Evolutionary conservation across 2,329 filamentous ascomycete species (phyloP), one percentile per base, ranked within the genome.

Genomic region (Apiospora arundinis): DNA sequence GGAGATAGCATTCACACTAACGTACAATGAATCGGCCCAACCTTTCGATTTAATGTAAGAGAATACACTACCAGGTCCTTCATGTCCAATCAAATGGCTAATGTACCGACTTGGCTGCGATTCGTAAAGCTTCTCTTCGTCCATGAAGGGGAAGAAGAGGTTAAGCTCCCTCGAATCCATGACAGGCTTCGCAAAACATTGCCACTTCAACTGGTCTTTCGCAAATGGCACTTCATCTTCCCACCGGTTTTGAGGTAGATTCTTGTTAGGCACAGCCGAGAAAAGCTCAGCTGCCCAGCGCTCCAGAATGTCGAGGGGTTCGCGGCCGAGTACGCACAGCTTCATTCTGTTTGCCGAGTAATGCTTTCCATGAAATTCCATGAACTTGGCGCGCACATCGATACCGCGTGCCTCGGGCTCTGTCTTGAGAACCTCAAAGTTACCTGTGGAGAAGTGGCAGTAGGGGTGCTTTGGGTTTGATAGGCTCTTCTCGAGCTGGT

Each of bases 271-370:
- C 23, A 97, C 90, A 70, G 88, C 89, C 0, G 93, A 91, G 80
- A 97, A 98, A 72, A 97, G 85, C 76, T 97, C 93, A 3, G 90
- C 88, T 0, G 93, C 93, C 95, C 95, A 98, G 70, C 88, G 85
- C 81, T 98, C 92, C 70, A 97, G 85, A 23, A 94, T 89, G 76
- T 97, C 94, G 72, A 98, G 85, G 7, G 90, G 86, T 80, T 98
- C 95, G 68, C 92, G 89, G 0, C 95, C 95, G 28, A 98, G 83
- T 5, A 97, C 91, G 48, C 95, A 94, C 68, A 98, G 85, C 85
- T 97, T 97, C 93, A 97, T 97, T 49, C 91, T 89, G 79, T 98
- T 98, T 72, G 95, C 93, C 1, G 95, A 97, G 82, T 98, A 98
- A 79, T 97, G 92, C 78, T 91, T 92, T 74, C 91, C 89, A 80